Percentiles rank a stretch among this genome's conserved stretches.
These are phyloP conservation scores for Plasmodium vivax DNA, from an alignment of 169 alveolate species.

Conservation along the genomic window DNA sequence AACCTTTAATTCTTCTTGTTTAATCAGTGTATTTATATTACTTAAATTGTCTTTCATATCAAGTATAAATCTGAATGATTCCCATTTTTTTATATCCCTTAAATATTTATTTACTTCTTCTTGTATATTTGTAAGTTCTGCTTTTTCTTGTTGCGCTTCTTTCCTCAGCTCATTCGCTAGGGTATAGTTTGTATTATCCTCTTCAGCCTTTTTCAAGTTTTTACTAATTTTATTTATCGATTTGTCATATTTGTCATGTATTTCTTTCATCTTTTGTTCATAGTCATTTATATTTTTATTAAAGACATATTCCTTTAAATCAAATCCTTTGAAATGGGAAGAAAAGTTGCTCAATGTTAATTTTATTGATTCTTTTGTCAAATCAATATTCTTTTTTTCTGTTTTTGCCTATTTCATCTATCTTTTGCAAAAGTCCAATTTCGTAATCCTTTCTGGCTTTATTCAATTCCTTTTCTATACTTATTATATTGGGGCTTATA, in stretches of 20 bases:
- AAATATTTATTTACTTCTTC: neutral
- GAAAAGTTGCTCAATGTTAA: neutral
- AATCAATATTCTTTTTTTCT: slow-evolving; percentile 1
- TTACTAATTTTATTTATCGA: neutral
- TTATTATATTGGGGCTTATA: neutral
- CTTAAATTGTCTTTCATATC: neutral
- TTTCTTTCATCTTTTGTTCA: neutral
- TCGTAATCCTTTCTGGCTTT: slow-evolving; percentile 13
- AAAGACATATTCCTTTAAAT: neutral
- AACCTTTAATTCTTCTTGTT: neutral
- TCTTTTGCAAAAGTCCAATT: slow-evolving; percentile 14
- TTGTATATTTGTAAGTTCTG: neutral
- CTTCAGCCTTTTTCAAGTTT: neutral
- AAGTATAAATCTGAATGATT: neutral
- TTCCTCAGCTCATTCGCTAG: neutral
- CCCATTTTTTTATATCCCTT: neutral
- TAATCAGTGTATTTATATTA: neutral
- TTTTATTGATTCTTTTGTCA: neutral
- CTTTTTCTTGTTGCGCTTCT: neutral
- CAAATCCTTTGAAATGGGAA: neutral
- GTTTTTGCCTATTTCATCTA: neutral
- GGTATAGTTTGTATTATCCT: neutral
- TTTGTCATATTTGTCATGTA: neutral
- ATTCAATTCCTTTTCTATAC: slow-evolving; percentile 5
- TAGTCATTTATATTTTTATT: neutral